Percentiles rank a stretch among this genome's conserved stretches.
phyloP scores from a whole-genome alignment of 2,329 filamentous ascomycete species.

The Trichoderma sp. region DNA sequence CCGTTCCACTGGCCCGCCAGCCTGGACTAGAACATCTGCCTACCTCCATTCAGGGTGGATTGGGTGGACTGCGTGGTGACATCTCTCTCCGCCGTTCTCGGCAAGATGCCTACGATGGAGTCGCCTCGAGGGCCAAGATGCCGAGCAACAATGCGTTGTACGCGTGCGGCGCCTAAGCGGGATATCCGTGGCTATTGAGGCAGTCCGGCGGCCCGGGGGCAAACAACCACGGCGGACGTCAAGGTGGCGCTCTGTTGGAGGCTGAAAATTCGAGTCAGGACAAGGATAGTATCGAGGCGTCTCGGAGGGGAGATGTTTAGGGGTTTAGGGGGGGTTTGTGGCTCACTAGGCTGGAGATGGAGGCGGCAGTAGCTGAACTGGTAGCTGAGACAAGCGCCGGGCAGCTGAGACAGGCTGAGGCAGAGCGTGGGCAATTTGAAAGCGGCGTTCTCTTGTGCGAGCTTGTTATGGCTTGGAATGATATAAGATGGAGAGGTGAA shows the following conservation, averaged over 20 bases:
- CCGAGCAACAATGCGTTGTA: background rate
- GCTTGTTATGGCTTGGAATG: background rate
- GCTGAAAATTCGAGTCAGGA: background rate
- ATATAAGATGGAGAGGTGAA: background rate
- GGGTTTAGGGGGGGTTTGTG: background rate
- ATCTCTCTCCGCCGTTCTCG: conserved; percentile 4
- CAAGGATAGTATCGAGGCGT: background rate
- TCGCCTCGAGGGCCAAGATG: background rate
- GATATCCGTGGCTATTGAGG: background rate
- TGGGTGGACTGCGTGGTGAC: conserved; percentile 5
- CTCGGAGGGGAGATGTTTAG: background rate
- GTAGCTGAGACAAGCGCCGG: background rate
- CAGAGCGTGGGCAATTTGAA: background rate
- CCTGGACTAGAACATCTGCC: background rate
- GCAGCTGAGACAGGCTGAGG: background rate
- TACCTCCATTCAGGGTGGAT: background rate
- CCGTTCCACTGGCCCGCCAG: conserved; percentile 14
- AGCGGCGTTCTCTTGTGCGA: background rate
- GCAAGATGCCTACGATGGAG: background rate
- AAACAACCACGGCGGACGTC: background rate
- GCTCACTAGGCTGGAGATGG: background rate
- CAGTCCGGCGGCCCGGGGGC: conserved; percentile 1
- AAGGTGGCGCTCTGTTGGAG: conserved; percentile 5
- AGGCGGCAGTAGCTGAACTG: background rate
- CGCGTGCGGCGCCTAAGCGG: background rate